A percentile compares a stretch with the other conserved stretches of the same genome.
Evolutionary conservation across 352 stramenopile genomes (phyloP).

Genomic region (Phytophthora cactorum): DNA sequence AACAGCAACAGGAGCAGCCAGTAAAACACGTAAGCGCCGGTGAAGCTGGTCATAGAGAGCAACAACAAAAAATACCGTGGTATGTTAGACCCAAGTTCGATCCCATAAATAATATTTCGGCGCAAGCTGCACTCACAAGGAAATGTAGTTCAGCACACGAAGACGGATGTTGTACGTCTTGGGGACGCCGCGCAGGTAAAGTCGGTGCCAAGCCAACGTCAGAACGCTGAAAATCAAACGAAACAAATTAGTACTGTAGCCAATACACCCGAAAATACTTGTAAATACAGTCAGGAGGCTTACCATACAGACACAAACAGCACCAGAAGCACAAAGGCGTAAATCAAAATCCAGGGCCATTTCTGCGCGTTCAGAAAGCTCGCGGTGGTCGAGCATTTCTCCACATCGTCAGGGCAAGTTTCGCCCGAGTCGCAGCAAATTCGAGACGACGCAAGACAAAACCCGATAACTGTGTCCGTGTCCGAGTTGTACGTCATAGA

Average conservation of each 20-base stretch:
- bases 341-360: conserved; percentile 91
- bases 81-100: conserved; percentile 7
- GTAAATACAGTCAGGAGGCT: conserved; percentile 4
- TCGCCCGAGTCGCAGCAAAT: conserved; percentile 72
- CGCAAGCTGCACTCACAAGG: conserved; percentile 63
- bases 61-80: conserved; percentile 1
- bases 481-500: conserved; percentile 80
- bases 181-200: conserved; percentile 83
- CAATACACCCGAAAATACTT: background rate
- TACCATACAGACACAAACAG: conserved; percentile 85
- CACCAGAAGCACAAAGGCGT: conserved; percentile 85
- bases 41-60: conserved; percentile 58
- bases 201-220: conserved; percentile 81
- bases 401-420: conserved; percentile 47
- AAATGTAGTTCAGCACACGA: conserved; percentile 90
- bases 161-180: conserved; percentile 92
- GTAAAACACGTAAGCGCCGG: conserved; percentile 89
- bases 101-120: background rate
- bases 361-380: conserved; percentile 84
- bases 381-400: conserved; percentile 49
- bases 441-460: conserved; percentile 83
- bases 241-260: conserved; percentile 6
- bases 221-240: conserved; percentile 53
- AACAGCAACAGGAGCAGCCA: conserved; percentile 86
- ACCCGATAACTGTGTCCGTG: conserved; percentile 73